Evolutionary conservation across 2,329 filamentous ascomycete species (phyloP).

Genomic region (Venturia nashicola): DNA sequence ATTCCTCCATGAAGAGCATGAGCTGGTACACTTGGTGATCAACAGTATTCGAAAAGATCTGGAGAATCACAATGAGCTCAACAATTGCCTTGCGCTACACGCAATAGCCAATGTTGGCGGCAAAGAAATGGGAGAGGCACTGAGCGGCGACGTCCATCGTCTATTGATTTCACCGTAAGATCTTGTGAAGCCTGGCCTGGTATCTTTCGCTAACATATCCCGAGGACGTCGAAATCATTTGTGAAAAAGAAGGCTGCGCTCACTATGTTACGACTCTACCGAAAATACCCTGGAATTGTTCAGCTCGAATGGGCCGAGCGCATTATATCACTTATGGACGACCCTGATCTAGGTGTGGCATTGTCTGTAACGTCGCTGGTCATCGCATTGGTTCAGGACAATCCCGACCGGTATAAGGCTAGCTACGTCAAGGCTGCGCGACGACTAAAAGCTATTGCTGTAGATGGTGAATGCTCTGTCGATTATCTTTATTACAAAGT

Average conservation of each 20-base stretch:
- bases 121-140: slow-evolving; percentile 90
- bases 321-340: slow-evolving; percentile 98
- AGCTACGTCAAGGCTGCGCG: slow-evolving; percentile 90
- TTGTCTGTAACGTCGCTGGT: slow-evolving; percentile 92
- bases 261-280: slow-evolving; percentile 83
- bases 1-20: slow-evolving; percentile 94
- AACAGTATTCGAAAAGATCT: slow-evolving; percentile 98
- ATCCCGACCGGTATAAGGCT: slow-evolving; percentile 86
- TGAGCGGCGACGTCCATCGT: slow-evolving; percentile 84
- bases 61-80: slow-evolving; percentile 87
- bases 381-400: slow-evolving; percentile 87
- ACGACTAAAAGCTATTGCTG: slow-evolving; percentile 74
- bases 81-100: slow-evolving; percentile 92
- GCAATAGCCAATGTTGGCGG: slow-evolving; percentile 97
- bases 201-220: slow-evolving; percentile 15
- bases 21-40: slow-evolving; percentile 88
- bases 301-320: slow-evolving; percentile 96
- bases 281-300: slow-evolving; percentile 87
- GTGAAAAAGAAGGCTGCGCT: slow-evolving; percentile 98
- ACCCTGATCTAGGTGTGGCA: slow-evolving; percentile 83
- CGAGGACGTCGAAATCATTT: slow-evolving; percentile 77
- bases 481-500: slow-evolving; percentile 99
- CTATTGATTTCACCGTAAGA: slow-evolving; percentile 87
- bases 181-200: slow-evolving; percentile 16
- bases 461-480: slow-evolving; percentile 76